These are phyloP conservation scores for Neurospora sp. DNA, from an alignment of 495 filamentous ascomycete species.

Conservation along the genomic window DNA sequence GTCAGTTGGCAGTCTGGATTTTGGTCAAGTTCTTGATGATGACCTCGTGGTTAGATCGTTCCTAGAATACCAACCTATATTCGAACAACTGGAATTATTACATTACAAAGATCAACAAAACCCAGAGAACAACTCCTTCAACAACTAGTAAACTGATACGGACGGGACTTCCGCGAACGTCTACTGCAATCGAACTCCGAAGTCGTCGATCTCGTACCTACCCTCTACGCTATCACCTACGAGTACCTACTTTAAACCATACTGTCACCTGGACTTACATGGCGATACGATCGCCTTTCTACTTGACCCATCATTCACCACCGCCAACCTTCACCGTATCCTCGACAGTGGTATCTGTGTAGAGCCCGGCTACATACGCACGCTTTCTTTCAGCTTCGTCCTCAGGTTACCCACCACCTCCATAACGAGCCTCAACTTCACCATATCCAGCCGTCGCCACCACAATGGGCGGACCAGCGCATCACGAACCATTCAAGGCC, in stretches of 20 bases:
- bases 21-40: background rate
- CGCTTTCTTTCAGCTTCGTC: background rate
- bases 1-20: background rate
- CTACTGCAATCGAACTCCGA: background rate
- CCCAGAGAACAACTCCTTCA: background rate
- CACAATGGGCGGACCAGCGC: slow-evolving; percentile 3
- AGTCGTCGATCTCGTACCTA: background rate
- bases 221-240: background rate
- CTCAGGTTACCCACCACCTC: background rate
- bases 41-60: background rate
- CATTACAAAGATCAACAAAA: background rate
- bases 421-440: background rate
- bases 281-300: background rate
- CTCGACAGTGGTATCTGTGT: background rate
- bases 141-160: background rate
- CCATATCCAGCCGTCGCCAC: background rate
- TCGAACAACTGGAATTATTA: background rate
- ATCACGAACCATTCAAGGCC: slow-evolving; percentile 60
- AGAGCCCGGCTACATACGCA: background rate
- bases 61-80: background rate
- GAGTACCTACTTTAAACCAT: background rate
- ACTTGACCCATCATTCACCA: background rate
- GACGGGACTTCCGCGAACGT: background rate
- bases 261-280: background rate
- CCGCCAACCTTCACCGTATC: background rate